Evolutionary conservation across 345 rosid genomes (phyloP).

Genomic region (Adansonia digitata): DNA sequence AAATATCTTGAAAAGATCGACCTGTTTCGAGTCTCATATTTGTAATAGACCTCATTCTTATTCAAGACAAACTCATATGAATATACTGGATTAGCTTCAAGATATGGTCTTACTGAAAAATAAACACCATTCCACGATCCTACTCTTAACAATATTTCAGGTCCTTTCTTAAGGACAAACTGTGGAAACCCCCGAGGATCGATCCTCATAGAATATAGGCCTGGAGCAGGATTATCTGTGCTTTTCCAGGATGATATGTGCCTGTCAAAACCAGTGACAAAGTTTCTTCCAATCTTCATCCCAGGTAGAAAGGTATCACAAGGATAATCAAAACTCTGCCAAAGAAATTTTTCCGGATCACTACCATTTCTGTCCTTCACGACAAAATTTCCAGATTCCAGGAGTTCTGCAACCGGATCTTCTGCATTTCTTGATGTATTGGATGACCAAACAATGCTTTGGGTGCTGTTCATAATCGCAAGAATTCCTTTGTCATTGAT

Average conservation of each 20-base stretch:
- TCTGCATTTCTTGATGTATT: not conserved
- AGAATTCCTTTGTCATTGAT: too few species aligned
- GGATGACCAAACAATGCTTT: not conserved
- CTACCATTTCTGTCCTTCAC: conserved; percentile 20
- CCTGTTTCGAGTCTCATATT: conserved; percentile 20
- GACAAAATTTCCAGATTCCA: conserved; percentile 43
- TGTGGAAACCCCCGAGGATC: conserved; percentile 25
- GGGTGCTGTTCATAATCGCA: not conserved
- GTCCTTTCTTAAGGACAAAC: conserved; percentile 19
- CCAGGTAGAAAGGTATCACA: conserved; percentile 36
- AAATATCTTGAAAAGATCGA: conserved; percentile 38
- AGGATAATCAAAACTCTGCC: conserved; percentile 50
- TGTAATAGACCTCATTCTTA: conserved; percentile 40
- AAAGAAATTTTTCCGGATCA: conserved; percentile 10
- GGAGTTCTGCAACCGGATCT: conserved; percentile 13
- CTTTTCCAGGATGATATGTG: conserved; percentile 25
- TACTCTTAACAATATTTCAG: conserved; percentile 28
- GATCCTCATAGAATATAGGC: too few species aligned
- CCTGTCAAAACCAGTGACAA: conserved; percentile 14
- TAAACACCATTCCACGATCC: conserved; percentile 77
- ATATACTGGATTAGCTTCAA: conserved; percentile 31
- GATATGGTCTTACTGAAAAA: conserved; percentile 63
- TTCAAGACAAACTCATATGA: conserved; percentile 32
- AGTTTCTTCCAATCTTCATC: conserved; percentile 38
- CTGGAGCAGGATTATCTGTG: conserved; percentile 33